Conservation (phyloP, 78 protist species). For the Ministeria vibrans region DNA sequence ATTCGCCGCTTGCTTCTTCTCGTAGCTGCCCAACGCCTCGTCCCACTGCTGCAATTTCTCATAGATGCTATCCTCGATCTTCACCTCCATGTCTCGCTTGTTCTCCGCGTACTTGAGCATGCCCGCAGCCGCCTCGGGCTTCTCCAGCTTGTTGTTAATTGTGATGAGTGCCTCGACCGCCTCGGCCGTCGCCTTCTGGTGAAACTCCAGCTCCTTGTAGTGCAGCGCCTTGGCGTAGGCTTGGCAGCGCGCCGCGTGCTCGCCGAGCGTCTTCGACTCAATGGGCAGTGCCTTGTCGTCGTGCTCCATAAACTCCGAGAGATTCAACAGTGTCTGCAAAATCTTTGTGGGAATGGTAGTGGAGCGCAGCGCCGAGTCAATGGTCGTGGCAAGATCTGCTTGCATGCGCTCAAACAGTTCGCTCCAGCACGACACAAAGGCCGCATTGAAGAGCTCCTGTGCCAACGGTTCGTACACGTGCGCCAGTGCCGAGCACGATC, state of each 20-base stretch:
- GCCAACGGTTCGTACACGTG: conserved; percentile 79
- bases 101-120: conserved; percentile 42
- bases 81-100: conserved; percentile 35
- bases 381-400: conserved; percentile 7
- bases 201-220: conserved; percentile 76
- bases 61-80: conserved; percentile 74
- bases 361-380: conserved; percentile 40
- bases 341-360: conserved; percentile 79
- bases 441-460: conserved; percentile 91
- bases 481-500: conserved; percentile 84
- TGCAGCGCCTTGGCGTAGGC: conserved; percentile 97
- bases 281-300: conserved; percentile 82
- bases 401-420: conserved; percentile 62
- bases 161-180: conserved; percentile 79
- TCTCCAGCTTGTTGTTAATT: conserved; percentile 86
- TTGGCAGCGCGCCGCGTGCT: conserved; percentile 83
- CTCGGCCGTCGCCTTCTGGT: conserved; percentile 15
- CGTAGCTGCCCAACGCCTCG: conserved; percentile 80
- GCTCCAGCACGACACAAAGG: conserved; percentile 88
- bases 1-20: conserved; percentile 49
- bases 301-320: conserved; percentile 96
- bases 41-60: conserved; percentile 94
- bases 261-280: conserved; percentile 63
- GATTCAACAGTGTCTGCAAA: conserved; percentile 72
- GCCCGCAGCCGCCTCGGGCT: conserved; percentile 92